Percentiles rank a stretch among this genome's conserved stretches.
Conservation (phyloP, 2,329 filamentous ascomycete genomes). For the Drechslerella dactyloides region DNA sequence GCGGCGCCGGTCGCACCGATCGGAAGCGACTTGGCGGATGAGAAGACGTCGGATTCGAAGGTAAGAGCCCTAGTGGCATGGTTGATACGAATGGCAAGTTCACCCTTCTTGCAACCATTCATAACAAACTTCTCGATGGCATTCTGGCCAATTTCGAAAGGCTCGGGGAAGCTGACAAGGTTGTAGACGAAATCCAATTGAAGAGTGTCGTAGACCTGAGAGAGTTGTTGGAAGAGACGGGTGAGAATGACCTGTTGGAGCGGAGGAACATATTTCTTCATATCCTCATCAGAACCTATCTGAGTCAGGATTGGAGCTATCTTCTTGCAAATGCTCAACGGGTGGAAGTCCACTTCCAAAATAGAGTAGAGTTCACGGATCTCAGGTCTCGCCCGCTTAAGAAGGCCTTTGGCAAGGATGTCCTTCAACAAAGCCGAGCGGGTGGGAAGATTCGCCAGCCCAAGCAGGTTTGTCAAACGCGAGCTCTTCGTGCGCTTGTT, state of each 20-base stretch:
- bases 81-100: constrained; percentile 93
- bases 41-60: constrained; percentile 98
- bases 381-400: constrained; percentile 90
- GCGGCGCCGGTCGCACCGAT: constrained; percentile 85
- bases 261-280: constrained; percentile 95
- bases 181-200: constrained; percentile 91
- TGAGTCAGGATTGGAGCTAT: constrained; percentile 94
- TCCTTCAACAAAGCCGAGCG: constrained; percentile 93
- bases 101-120: constrained; percentile 99
- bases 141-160: constrained; percentile 86
- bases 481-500: constrained; percentile 96
- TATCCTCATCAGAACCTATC: constrained; percentile 91
- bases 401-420: constrained; percentile 89
- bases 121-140: constrained; percentile 99
- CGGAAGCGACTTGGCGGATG: constrained; percentile 86
- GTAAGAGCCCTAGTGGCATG: constrained; percentile 93
- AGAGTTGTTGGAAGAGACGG: constrained; percentile 96
- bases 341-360: constrained; percentile 98
- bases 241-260: constrained; percentile 98
- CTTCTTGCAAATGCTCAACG: constrained; percentile 97
- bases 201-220: constrained; percentile 98
- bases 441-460: constrained; percentile 87
- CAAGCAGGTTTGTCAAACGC: constrained; percentile 90
- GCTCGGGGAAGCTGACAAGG: constrained; percentile 93
- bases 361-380: constrained; percentile 98